These are phyloP conservation scores for Aspergillus baeticus DNA, from an alignment of 495 filamentous ascomycete genomes.

Conservation along the genomic window DNA sequence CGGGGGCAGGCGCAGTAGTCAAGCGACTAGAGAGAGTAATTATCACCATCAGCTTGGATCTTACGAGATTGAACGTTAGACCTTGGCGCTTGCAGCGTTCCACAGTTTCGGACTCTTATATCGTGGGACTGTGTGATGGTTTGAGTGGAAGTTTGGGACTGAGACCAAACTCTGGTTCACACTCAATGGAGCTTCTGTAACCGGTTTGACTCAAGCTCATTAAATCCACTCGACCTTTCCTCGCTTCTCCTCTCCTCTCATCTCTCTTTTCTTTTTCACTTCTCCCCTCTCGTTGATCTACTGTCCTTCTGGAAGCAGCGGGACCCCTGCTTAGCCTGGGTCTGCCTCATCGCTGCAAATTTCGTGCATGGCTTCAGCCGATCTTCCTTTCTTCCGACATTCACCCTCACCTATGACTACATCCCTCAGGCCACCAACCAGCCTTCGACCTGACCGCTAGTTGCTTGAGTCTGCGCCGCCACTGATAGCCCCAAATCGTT, in stretches of 20 bases:
- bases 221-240: neutral
- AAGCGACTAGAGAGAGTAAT: too few relatives aligned
- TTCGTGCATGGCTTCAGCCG: constrained; percentile 15
- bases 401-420: constrained; percentile 3
- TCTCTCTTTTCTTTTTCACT: neutral
- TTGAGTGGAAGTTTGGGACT: too few relatives aligned
- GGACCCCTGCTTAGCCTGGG: constrained; percentile 7
- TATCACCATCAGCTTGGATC: neutral
- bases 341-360: constrained; percentile 6
- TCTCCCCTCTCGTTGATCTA: neutral
- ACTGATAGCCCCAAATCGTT: constrained; percentile 6
- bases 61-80: neutral
- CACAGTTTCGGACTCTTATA: constrained; percentile 3
- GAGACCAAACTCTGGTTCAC: neutral
- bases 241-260: neutral
- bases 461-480: constrained; percentile 10
- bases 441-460: constrained; percentile 23
- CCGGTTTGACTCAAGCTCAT: neutral
- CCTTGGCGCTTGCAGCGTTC: constrained; percentile 15
- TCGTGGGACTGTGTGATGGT: too few relatives aligned
- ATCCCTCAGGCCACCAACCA: constrained; percentile 7
- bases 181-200: neutral
- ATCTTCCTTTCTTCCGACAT: constrained; percentile 7
- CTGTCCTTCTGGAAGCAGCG: constrained; percentile 10
- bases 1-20: neutral